Conservation (phyloP, 1,284 basidiomycete species). For the Rhodofomes roseus region DNA sequence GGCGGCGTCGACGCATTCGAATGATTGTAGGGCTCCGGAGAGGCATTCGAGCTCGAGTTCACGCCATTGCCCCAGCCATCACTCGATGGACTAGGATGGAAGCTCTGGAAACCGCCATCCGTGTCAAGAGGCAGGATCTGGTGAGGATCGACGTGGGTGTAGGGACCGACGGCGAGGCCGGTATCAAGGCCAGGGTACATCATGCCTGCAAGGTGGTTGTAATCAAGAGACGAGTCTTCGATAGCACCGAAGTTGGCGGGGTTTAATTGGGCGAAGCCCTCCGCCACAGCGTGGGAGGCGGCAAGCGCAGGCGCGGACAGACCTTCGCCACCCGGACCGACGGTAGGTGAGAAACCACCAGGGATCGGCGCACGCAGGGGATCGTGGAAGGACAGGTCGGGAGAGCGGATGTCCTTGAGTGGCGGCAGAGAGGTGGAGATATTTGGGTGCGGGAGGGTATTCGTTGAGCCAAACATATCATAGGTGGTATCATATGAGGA, state of each 20-base stretch:
- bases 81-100: constrained; percentile 76
- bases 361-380: constrained; percentile 26
- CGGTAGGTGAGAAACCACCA: constrained; percentile 23
- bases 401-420: constrained; percentile 17
- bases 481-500: constrained; percentile 65
- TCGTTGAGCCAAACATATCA: constrained; percentile 34
- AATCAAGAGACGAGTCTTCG: constrained; percentile 55
- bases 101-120: constrained; percentile 42
- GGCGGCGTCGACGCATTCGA: constrained; percentile 71
- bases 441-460: constrained; percentile 12
- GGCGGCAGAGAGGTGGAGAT: constrained; percentile 19
- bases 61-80: constrained; percentile 72
- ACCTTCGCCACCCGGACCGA: constrained; percentile 34
- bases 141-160: constrained; percentile 85
- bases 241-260: constrained; percentile 43
- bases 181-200: constrained; percentile 53
- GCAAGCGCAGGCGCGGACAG: constrained; percentile 62
- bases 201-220: constrained; percentile 59
- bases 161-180: constrained; percentile 35
- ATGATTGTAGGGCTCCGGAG: constrained; percentile 69
- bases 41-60: constrained; percentile 63
- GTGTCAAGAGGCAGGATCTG: constrained; percentile 66
- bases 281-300: constrained; percentile 61
- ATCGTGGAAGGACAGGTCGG: constrained; percentile 31
- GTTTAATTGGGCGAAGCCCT: constrained; percentile 61